Conservation (phyloP, 2,329 filamentous ascomycete genomes). For the Pestalotiopsis sp. region DNA sequence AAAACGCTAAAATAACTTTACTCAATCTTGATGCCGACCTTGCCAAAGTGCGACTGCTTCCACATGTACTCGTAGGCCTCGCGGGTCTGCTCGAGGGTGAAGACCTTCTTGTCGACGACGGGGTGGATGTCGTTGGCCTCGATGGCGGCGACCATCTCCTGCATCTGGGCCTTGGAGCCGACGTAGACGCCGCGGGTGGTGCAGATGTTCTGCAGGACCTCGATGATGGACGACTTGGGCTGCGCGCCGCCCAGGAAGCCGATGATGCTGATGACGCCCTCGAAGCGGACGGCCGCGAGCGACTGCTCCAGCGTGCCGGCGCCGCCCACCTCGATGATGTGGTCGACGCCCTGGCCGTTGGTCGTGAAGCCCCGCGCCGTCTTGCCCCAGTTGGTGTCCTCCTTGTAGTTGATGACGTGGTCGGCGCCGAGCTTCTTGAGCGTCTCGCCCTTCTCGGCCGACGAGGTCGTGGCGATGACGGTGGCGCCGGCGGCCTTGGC, state of each 20-base stretch:
- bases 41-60: slow-evolving; percentile 59
- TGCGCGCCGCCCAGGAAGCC: slow-evolving; percentile 46
- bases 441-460: slow-evolving; percentile 44
- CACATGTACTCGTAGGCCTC: slow-evolving; percentile 58
- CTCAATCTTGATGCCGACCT: slow-evolving; percentile 52
- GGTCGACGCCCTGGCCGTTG: slow-evolving; percentile 47
- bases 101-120: slow-evolving; percentile 40
- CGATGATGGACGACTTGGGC: slow-evolving; percentile 54
- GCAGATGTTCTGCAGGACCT: slow-evolving; percentile 44
- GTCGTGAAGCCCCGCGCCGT: slow-evolving; percentile 44
- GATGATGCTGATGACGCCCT: slow-evolving; percentile 48
- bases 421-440: slow-evolving; percentile 51
- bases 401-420: slow-evolving; percentile 54
- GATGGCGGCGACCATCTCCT: slow-evolving; percentile 46
- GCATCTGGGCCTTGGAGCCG: slow-evolving; percentile 41
- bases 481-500: slow-evolving; percentile 51
- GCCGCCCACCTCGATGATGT: slow-evolving; percentile 53
- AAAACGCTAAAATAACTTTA: slow-evolving; percentile 20
- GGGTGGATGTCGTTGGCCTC: slow-evolving; percentile 47
- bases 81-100: slow-evolving; percentile 38
- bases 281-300: slow-evolving; percentile 46
- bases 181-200: slow-evolving; percentile 44
- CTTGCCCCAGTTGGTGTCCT: slow-evolving; percentile 47
- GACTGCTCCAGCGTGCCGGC: slow-evolving; percentile 46
- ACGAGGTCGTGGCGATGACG: slow-evolving; percentile 53